Evolutionary conservation across 2,329 filamentous ascomycete genomes (phyloP).

Genomic region (Alternaria dauci): DNA sequence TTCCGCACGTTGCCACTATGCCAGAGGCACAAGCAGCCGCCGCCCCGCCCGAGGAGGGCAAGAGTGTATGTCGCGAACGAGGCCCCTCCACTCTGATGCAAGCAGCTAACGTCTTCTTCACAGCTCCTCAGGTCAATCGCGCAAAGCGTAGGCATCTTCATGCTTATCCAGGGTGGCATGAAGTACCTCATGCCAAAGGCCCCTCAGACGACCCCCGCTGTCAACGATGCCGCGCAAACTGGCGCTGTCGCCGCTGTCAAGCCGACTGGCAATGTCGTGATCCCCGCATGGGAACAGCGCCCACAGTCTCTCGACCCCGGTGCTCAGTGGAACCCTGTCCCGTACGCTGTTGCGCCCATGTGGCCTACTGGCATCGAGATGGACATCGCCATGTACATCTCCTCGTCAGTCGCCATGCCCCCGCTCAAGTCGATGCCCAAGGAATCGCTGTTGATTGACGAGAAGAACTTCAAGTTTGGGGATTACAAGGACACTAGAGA

Average conservation of each 20-base stretch:
- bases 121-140: conserved; percentile 53
- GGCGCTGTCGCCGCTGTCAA: conserved; percentile 27
- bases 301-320: conserved; percentile 56
- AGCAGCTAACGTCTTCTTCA: conserved; percentile 22
- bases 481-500: conserved; percentile 81
- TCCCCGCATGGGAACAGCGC: conserved; percentile 49
- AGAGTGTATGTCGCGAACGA: conserved; percentile 32
- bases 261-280: conserved; percentile 38
- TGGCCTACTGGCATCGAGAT: conserved; percentile 82
- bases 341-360: conserved; percentile 80
- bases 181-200: conserved; percentile 61
- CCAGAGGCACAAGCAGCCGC: conserved; percentile 37
- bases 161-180: conserved; percentile 66
- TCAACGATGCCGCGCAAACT: conserved; percentile 29
- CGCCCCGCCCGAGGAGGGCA: conserved; percentile 28
- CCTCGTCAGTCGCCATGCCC: conserved; percentile 73
- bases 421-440: conserved; percentile 71
- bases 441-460: conserved; percentile 77
- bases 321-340: conserved; percentile 70
- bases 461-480: conserved; percentile 80
- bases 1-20: conserved; percentile 35
- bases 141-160: conserved; percentile 67
- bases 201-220: conserved; percentile 19
- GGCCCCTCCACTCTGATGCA: not conserved
- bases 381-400: conserved; percentile 87